These are phyloP conservation scores for Pseudogymnoascus sp. DNA, from an alignment of 2,329 filamentous ascomycete genomes.

Conservation along the genomic window DNA sequence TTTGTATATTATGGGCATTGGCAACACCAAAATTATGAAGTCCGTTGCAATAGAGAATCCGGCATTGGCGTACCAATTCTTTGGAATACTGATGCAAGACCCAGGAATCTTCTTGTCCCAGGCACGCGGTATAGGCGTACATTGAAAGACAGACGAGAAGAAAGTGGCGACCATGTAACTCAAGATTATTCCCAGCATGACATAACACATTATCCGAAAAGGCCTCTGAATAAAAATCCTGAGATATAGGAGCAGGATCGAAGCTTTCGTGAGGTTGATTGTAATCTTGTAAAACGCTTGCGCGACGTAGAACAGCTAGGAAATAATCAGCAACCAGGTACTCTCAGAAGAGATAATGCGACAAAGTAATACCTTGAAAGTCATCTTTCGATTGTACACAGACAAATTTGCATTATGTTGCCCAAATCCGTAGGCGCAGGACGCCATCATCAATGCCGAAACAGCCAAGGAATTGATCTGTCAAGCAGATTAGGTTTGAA, in stretches of 20 bases:
- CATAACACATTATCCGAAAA: conserved; percentile 37
- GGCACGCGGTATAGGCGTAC: conserved; percentile 37
- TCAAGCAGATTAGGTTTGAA: not conserved
- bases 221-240: conserved; percentile 42
- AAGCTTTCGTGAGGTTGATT: conserved; percentile 45
- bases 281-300: conserved; percentile 48
- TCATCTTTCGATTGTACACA: conserved; percentile 28
- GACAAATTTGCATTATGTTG: conserved; percentile 33
- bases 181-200: conserved; percentile 35
- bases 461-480: conserved; percentile 32
- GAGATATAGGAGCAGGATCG: conserved; percentile 45
- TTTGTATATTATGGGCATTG: conserved; percentile 27
- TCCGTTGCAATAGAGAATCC: conserved; percentile 30
- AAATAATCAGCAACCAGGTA: not conserved
- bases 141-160: conserved; percentile 41
- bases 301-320: conserved; percentile 42
- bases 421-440: conserved; percentile 36
- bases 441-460: conserved; percentile 20
- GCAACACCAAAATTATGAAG: conserved; percentile 28
- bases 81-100: conserved; percentile 37
- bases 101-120: conserved; percentile 38
- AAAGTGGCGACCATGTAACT: conserved; percentile 40
- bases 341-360: not conserved
- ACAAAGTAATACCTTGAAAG: conserved; percentile 26
- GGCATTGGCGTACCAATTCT: conserved; percentile 42